Evolutionary conservation across 148 eudicot genomes (phyloP).

Genomic region (Rhododendron williamsianum): DNA sequence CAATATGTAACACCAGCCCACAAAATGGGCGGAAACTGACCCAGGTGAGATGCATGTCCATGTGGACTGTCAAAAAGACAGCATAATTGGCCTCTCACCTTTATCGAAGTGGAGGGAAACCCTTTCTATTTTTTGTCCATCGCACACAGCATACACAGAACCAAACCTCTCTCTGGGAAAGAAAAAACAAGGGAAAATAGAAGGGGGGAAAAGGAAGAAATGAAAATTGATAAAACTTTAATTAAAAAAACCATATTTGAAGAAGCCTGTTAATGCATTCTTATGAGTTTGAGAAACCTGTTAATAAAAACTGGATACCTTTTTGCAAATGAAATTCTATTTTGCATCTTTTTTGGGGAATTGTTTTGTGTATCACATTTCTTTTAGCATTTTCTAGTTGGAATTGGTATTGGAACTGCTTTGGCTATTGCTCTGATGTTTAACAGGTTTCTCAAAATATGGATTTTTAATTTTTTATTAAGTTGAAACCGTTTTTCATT

Average conservation of each 20-base stretch:
- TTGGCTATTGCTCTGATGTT: neutral
- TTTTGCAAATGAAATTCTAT: too few relatives aligned
- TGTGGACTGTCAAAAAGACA: neutral
- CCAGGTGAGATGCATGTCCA: neutral
- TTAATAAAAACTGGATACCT: too few relatives aligned
- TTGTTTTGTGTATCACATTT: neutral
- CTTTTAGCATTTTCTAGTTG: neutral
- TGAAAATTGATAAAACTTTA: neutral
- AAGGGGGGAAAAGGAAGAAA: neutral
- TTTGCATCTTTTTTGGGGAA: too few relatives aligned
- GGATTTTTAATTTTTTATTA: too few relatives aligned
- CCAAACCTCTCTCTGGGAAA: neutral
- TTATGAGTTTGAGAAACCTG: too few relatives aligned
- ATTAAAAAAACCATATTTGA: too few relatives aligned
- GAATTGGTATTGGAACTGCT: neutral
- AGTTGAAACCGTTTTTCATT: too few relatives aligned
- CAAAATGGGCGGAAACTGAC: neutral
- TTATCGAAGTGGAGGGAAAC: neutral
- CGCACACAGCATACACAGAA: neutral
- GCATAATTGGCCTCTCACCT: neutral
- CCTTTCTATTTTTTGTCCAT: neutral
- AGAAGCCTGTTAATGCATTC: too few relatives aligned
- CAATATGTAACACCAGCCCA: neutral
- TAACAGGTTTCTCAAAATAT: neutral
- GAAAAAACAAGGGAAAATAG: neutral